phyloP scores from a whole-genome alignment of 306 rosid genomes.

The Inga leiocalycina region DNA sequence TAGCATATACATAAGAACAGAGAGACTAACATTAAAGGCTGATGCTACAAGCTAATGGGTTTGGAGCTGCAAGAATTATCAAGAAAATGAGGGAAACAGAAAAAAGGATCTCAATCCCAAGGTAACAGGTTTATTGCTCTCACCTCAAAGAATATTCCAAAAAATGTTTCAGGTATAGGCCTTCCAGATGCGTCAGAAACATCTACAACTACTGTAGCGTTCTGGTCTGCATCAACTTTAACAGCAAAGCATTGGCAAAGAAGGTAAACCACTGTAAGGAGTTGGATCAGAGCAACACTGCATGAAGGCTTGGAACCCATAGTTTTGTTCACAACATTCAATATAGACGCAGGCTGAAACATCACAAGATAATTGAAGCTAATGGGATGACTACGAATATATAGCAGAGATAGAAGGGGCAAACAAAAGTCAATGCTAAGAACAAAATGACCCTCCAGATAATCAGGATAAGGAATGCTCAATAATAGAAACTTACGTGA shows the following conservation, averaged over 20 bases:
- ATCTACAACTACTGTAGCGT: constrained; percentile 44
- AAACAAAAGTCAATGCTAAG: background rate
- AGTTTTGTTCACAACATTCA: constrained; percentile 51
- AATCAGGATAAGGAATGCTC: background rate
- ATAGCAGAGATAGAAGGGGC: background rate
- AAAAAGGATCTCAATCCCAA: background rate
- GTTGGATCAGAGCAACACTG: constrained; percentile 47
- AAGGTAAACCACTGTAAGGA: constrained; percentile 43
- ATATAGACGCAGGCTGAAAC: constrained; percentile 39
- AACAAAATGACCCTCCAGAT: constrained; percentile 3
- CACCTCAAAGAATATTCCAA: constrained; percentile 76
- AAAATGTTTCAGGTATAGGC: constrained; percentile 49
- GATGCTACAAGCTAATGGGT: background rate
- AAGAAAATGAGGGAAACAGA: background rate
- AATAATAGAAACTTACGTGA: constrained; percentile 21
- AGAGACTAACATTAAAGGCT: background rate
- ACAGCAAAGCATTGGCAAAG: constrained; percentile 44
- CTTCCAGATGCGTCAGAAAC: constrained; percentile 59
- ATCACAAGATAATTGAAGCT: constrained; percentile 30
- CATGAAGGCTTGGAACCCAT: constrained; percentile 55
- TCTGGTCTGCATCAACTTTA: constrained; percentile 46
- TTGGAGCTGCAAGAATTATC: background rate
- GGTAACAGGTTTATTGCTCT: constrained; percentile 10
- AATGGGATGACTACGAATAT: constrained; percentile 12
- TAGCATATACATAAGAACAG: background rate